Conservation (phyloP, 1,139 yeast genomes). For the Hanseniaspora gamundiae region DNA sequence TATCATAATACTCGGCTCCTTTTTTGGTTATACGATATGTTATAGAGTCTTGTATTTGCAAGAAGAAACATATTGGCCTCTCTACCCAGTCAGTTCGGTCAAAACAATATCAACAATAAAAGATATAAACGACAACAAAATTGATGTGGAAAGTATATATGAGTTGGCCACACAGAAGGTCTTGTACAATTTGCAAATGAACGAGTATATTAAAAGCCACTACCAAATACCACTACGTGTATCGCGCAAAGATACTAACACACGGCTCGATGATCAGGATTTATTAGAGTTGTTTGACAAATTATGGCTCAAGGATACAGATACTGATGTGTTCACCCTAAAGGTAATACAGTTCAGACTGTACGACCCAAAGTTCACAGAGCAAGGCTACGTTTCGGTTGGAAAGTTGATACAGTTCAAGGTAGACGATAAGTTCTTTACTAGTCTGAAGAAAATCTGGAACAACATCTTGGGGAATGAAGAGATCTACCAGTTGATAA, state of each 20-base stretch:
- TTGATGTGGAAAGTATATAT: neutral
- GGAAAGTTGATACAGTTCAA: neutral
- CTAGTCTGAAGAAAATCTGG: neutral
- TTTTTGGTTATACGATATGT: conserved; percentile 19
- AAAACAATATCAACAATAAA: neutral
- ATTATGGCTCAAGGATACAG: conserved; percentile 24
- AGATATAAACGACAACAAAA: neutral
- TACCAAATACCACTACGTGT: conserved; percentile 19
- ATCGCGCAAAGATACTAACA: neutral
- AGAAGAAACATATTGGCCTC: conserved; percentile 19
- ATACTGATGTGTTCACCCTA: conserved; percentile 7
- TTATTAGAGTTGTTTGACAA: conserved; percentile 13
- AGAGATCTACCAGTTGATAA: neutral
- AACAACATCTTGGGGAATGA: neutral
- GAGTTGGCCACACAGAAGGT: conserved; percentile 7
- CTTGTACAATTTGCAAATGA: conserved; percentile 17
- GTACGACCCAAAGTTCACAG: neutral
- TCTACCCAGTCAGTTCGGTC: conserved; percentile 6
- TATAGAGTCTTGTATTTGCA: conserved; percentile 18
- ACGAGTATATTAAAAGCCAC: conserved; percentile 21
- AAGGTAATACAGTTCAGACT: neutral
- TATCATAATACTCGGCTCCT: conserved; percentile 10
- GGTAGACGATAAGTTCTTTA: neutral
- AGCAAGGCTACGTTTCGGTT: neutral
- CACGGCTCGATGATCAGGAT: conserved; percentile 8